Base-by-base conservation (phyloP, 768 basidiomycete species). In the Amanita inopinata region DNA sequence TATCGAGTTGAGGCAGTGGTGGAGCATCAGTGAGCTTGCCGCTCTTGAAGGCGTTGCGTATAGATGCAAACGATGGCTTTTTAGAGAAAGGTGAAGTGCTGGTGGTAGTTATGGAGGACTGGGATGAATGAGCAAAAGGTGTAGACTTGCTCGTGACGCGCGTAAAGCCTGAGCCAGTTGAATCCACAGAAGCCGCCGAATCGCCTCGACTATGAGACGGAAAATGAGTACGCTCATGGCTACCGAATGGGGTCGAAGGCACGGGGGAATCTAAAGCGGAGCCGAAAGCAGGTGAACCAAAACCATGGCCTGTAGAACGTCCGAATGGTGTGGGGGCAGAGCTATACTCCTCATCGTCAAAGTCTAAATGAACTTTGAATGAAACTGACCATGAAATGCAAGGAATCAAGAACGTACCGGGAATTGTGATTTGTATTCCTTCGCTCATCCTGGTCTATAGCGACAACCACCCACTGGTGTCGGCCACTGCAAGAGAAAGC, bases 11-110 rank as follows among this genome's bases (percentile, higher is more conserved):
- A 10, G 86, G 88, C 41, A 90, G 66, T n/a, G 86, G 85, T 17
- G 87, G 88, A 4, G 79, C 64, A n/a, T 80, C 76, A 38, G 58
- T 65, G 41, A 61, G 67, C 53, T 73, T 85, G 43, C 70, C 69
- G 33, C 73, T 75, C 60, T 85, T 90, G 71, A 91, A 89, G 3
- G 87, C 86, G 56, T 88, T 88, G 30, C 85, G 78, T 46, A 91
- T 77, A 11, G 85, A 89, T 2, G 87, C 87, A 46, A 91, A 89
- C 0, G 87, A 90, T 2, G 83, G 60, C 53, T 91, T 91, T 65
- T 86, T 87, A 32, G 76, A 65, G 54, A 87, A 83, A 19, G 43
- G 43, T 1, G 76, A 67, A n/a, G 76, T 60, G 30, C 61, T 60
- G 1, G 75, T 67, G 0, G 71, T 72, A 20, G 75, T 72, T 31